Base-by-base conservation (phyloP, 2,329 filamentous ascomycete genomes). In the Dendryphion nanum region DNA sequence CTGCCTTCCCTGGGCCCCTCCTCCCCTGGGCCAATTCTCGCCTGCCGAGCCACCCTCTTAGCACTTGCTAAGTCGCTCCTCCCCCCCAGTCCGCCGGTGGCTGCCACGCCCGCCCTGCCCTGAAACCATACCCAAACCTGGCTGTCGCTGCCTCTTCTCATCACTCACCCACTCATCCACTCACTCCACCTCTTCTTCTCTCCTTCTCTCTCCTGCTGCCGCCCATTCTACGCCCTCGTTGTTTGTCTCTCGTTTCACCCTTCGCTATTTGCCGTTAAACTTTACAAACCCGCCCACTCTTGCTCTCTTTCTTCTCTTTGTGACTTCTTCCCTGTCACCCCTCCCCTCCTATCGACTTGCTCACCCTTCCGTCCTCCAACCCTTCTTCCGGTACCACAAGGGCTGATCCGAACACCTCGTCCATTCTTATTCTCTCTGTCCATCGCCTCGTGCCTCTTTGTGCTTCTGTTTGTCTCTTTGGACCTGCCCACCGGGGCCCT, bases 231-330 rank as follows among this genome's bases (percentile, higher is more conserved):
- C 50, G 40, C 45, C 39, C 34, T 50, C 42, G 45, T 51, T 48
- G 49, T 55, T 50, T 55, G 51, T 58, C 59, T 41, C 48, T 60
- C 57, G 61, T 64, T 64, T 64, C 61, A 59, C 40, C n/a, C 38
- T 32, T 45, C 38, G 40, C 42, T 46, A 50, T 49, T 50, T 47
- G 35, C 36, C 44, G 32, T 36, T 36, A 24, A 39, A 39, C 39
- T 43, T 36, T 37, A 28, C 44, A 31, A 38, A 42, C 43, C 45
- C 45, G 19, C 44, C 40, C 34, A 35, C 41, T 35, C 48, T 41
- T 45, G 41, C 35, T 46, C 37, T 21, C 33, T 38, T 47, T 45
- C 30, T 38, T 28, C 35, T 33, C 16, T n/a, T 31, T 20, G 19
- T 19, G 33, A 29, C 19, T 35, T 35, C 21, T 6, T 17, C 29